These are phyloP conservation scores for Xanthoconium purpureum DNA, from an alignment of 768 basidiomycete genomes.

Conservation along the genomic window DNA sequence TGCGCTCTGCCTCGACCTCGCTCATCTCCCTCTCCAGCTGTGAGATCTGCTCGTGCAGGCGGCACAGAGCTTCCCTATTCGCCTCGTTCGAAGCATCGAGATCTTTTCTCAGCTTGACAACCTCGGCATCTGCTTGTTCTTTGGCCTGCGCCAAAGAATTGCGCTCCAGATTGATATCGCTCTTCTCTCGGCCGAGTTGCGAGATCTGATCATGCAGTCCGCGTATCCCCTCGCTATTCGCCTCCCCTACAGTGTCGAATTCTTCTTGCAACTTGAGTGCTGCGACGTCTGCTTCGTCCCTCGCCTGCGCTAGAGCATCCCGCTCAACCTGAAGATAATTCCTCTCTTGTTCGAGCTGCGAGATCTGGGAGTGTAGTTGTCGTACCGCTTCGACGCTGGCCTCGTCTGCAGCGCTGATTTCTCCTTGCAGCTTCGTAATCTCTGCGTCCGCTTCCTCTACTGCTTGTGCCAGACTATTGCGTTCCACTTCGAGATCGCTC, in stretches of 20 bases:
- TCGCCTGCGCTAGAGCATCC: neutral
- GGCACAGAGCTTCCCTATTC: conserved; percentile 27
- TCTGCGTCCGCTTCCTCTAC: neutral
- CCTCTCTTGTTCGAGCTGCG: conserved; percentile 62
- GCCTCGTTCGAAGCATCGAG: conserved; percentile 49
- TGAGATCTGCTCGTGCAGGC: conserved; percentile 6
- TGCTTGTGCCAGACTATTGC: conserved; percentile 34
- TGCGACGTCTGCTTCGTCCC: neutral
- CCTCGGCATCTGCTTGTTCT: conserved; percentile 13
- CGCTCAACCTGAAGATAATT: conserved; percentile 36
- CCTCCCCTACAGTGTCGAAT: neutral
- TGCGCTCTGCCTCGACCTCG: conserved; percentile 54
- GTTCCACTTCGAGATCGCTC: conserved; percentile 44
- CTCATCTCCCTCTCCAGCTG: conserved; percentile 34
- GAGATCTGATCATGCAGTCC: neutral
- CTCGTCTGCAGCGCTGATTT: conserved; percentile 40
- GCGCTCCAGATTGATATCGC: neutral
- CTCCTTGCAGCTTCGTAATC: neutral
- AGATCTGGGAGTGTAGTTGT: conserved; percentile 73
- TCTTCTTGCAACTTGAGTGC: neutral
- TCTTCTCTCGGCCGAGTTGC: neutral
- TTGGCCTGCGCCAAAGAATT: neutral
- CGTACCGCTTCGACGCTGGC: conserved; percentile 72
- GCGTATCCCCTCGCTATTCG: neutral
- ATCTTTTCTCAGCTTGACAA: conserved; percentile 40